Evolutionary conservation across 768 basidiomycete species (phyloP), one percentile per base, ranked within the genome.

Genomic region (Paxillus involutus): DNA sequence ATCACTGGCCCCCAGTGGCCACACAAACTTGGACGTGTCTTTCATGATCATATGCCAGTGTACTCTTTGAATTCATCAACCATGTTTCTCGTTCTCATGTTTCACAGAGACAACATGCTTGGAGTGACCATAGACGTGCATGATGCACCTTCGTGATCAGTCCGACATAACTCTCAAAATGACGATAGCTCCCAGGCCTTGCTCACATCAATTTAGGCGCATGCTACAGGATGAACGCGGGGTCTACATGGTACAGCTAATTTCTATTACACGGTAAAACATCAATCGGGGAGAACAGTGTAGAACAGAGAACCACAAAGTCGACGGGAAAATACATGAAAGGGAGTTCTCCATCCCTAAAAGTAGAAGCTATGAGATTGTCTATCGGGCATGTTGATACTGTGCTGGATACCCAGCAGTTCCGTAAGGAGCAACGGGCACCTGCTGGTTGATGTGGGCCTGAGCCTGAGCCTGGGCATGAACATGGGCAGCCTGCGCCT

Each of bases 391-490:
- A 46, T 71, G 69, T 47, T 72, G 69, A 49, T 70, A 70, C 52
- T 71, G 70, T 24, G 62, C 59, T 11, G 70, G 60, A 36, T 70
- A 70, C 37, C 58, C 68, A 19, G 63, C 53, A 9, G 56, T 48
- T 24, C 52, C 66, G 29, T 70, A 69, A 19, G 62, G 26, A 12
- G 49, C 55, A 17, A n/a, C 45, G 32, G 46, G 57, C 44, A 51
- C 68, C 58, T 68, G 70, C 24, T 62, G 69, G 49, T 52, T 59
- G 46, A 56, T 63, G 45, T 72, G 72, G 10, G 67, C 67, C 41
- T 78, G 75, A 0, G 67, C 67, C 41, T 78, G 75, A 0, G 69
- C 64, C n/a, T 78, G 79, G 11, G 72, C 64, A 41, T 78, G 79
- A 12, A 71, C 64, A 39, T 78, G 79, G 6, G 71, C 72, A 37